Conservation (phyloP, 176 grass and related monocot species). For the Sorghum bicolor region DNA sequence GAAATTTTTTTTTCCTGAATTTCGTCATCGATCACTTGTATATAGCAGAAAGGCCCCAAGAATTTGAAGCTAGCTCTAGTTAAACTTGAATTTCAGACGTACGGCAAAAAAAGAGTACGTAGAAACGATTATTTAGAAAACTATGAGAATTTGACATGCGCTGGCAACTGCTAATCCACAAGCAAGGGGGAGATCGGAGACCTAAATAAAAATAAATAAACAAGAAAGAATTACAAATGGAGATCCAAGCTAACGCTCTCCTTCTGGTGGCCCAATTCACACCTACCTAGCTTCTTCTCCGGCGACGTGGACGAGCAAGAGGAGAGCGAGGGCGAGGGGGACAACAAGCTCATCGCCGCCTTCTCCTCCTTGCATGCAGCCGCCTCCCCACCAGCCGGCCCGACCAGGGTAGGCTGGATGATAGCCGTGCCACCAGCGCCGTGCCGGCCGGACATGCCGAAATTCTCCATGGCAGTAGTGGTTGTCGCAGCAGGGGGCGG, state of each 20-base stretch:
- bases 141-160: slow-evolving; percentile 51
- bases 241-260: slow-evolving; percentile 87
- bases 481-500: slow-evolving; percentile 8
- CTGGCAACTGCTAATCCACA: slow-evolving; percentile 33
- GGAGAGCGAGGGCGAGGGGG: slow-evolving; percentile 44
- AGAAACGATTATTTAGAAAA: slow-evolving; percentile 44
- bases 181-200: neutral
- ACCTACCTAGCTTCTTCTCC: slow-evolving; percentile 68
- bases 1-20: neutral
- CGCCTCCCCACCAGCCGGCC: neutral
- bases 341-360: slow-evolving; percentile 47
- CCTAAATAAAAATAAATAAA: slow-evolving; percentile 10
- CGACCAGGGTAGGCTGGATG: too few relatives aligned
- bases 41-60: neutral
- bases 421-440: neutral
- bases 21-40: neutral
- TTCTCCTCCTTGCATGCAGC: slow-evolving; percentile 41
- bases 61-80: neutral
- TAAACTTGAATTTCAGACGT: slow-evolving; percentile 25
- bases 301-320: slow-evolving; percentile 68
- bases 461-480: slow-evolving; percentile 28
- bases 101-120: slow-evolving; percentile 32
- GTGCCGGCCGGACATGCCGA: slow-evolving; percentile 25
- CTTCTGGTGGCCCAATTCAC: slow-evolving; percentile 48
- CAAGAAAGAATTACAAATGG: slow-evolving; percentile 69